phyloP scores from a whole-genome alignment of 768 basidiomycete genomes.

The Candolleomyces aberdarensis region DNA sequence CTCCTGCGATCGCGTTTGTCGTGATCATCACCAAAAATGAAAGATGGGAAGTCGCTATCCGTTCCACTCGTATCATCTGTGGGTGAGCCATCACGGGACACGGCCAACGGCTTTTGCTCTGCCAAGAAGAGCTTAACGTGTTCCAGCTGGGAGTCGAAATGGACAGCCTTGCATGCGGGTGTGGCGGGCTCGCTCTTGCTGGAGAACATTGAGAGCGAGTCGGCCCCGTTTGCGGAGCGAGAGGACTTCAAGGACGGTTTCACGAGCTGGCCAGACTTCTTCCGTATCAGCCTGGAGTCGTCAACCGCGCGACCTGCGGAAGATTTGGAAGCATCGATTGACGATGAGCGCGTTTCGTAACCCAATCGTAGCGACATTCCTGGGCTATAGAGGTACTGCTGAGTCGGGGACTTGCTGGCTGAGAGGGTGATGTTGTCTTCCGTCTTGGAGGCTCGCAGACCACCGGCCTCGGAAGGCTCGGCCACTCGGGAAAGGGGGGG shows the following conservation, averaged over 20 bases:
- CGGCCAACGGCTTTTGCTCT: conserved; percentile 92
- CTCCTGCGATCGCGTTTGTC: conserved; percentile 28
- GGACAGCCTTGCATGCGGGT: conserved; percentile 83
- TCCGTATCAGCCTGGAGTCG: conserved; percentile 60
- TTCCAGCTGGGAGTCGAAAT: conserved; percentile 90
- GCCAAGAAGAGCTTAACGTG: conserved; percentile 93
- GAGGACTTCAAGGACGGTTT: conserved; percentile 86
- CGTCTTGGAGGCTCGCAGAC: conserved; percentile 5
- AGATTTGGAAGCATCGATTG: conserved; percentile 20
- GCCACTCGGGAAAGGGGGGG: background rate
- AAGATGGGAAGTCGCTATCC: conserved; percentile 73
- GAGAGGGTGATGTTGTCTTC: conserved; percentile 26
- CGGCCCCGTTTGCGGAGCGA: conserved; percentile 47
- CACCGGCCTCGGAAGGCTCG: background rate
- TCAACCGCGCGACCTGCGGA: conserved; percentile 22
- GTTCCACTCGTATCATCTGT: conserved; percentile 78
- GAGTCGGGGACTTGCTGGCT: conserved; percentile 13
- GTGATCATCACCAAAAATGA: conserved; percentile 49
- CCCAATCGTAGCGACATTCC: conserved; percentile 33
- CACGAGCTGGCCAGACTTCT: conserved; percentile 93
- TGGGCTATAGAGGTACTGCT: conserved; percentile 37
- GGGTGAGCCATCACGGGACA: conserved; percentile 87
- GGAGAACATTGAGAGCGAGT: conserved; percentile 50
- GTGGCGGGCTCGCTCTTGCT: conserved; percentile 77
- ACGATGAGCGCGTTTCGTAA: conserved; percentile 20